Conservation (phyloP, 345 rosid species). For the Acer yangbiense region DNA sequence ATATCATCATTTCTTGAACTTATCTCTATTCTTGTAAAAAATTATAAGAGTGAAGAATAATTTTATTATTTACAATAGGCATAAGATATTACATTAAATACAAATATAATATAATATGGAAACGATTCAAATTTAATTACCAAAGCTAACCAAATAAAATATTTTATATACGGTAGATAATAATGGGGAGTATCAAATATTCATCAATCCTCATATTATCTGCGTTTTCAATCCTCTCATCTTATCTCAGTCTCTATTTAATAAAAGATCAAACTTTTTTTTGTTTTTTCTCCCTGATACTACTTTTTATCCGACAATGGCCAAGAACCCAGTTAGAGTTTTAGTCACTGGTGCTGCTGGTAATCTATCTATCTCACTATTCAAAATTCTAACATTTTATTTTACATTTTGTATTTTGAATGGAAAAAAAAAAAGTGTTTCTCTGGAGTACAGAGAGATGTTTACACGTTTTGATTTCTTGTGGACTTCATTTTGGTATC, state of each 20-base stretch:
- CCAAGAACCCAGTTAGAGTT: slow-evolving; percentile 25
- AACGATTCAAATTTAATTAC: no score
- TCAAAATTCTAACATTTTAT: background rate
- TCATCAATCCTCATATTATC: slow-evolving; percentile 17
- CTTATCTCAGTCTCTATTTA: slow-evolving; percentile 17
- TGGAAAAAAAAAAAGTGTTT: slow-evolving; percentile 14
- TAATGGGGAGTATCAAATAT: no score
- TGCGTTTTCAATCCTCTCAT: slow-evolving; percentile 5
- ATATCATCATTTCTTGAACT: no score
- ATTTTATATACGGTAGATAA: no score
- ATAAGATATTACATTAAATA: no score
- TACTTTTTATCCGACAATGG: slow-evolving; percentile 13
- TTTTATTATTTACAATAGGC: no score
- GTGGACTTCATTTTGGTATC: slow-evolving; percentile 28
- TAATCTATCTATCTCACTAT: background rate
- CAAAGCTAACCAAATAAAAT: no score
- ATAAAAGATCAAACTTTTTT: no score
- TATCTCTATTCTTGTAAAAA: no score
- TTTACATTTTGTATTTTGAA: background rate
- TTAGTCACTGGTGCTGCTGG: slow-evolving; percentile 42
- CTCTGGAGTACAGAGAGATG: slow-evolving; percentile 22
- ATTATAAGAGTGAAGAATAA: no score
- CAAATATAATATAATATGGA: no score
- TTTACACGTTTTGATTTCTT: slow-evolving; percentile 6
- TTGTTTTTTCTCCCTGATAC: background rate